Conservation (phyloP, 2,329 filamentous ascomycete species). For the Myriosclerotinia duriaeana region DNA sequence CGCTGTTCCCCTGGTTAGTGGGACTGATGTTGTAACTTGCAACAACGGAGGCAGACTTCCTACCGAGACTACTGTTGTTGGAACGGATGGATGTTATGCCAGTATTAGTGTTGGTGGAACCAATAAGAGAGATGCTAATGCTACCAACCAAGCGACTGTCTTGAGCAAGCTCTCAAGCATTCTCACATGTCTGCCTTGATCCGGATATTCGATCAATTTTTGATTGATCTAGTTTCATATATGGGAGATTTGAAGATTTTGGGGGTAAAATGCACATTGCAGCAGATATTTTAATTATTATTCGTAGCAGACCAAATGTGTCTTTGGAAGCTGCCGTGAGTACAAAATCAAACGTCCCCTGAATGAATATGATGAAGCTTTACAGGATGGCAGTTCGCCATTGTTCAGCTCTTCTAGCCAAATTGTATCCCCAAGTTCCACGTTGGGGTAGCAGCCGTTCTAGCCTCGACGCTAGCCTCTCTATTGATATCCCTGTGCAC, state of each 20-base stretch:
- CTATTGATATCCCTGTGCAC: too few relatives aligned
- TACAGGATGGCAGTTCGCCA: too few relatives aligned
- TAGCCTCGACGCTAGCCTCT: too few relatives aligned
- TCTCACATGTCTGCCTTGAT: constrained; percentile 13
- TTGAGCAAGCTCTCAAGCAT: constrained; percentile 11
- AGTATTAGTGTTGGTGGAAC: constrained; percentile 21
- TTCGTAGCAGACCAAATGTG: too few relatives aligned
- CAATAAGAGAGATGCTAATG: constrained; percentile 13
- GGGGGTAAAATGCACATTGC: too few relatives aligned
- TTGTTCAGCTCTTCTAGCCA: too few relatives aligned
- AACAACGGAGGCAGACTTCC: constrained; percentile 17
- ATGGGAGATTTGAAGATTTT: not conserved
- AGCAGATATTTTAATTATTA: too few relatives aligned
- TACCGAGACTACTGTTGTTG: constrained; percentile 2
- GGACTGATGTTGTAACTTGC: constrained; percentile 8
- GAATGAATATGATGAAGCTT: too few relatives aligned
- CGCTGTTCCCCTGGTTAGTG: not conserved
- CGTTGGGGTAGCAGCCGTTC: too few relatives aligned
- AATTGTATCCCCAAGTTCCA: too few relatives aligned
- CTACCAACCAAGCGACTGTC: constrained; percentile 4
- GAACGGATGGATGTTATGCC: constrained; percentile 14
- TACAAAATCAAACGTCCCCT: too few relatives aligned
- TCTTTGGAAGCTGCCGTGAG: too few relatives aligned
- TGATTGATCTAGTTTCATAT: not conserved
- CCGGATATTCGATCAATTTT: not conserved